Evolutionary conservation across 1,284 basidiomycete species (phyloP).

Genomic region (Austroboletus novae-zelandiae): DNA sequence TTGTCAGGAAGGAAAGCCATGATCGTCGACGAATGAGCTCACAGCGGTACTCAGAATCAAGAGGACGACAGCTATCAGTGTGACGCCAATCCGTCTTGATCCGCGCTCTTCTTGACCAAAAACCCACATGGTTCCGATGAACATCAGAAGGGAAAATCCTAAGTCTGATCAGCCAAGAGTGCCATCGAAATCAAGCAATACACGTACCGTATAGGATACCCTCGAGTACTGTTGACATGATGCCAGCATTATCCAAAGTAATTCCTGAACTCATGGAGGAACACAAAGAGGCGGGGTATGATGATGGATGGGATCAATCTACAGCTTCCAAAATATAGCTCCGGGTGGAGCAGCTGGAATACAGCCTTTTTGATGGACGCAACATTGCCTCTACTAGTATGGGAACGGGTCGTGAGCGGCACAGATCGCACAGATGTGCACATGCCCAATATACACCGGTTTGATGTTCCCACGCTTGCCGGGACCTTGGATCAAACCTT

Average conservation of each 20-base stretch:
- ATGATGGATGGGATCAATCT: no score
- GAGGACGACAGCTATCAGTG: slow-evolving; percentile 4
- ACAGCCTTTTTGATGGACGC: no score
- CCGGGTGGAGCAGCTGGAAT: no score
- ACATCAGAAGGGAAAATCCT: slow-evolving; percentile 19
- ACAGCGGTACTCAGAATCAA: slow-evolving; percentile 4
- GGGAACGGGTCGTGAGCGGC: no score
- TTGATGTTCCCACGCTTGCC: no score
- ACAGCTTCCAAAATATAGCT: no score
- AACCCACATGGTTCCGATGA: slow-evolving; percentile 11
- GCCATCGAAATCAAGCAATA: background rate
- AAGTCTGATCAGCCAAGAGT: background rate
- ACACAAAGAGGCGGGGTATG: no score
- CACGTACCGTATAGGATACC: slow-evolving; percentile 10
- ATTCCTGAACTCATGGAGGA: slow-evolving; percentile 7
- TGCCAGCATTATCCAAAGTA: background rate
- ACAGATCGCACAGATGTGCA: no score
- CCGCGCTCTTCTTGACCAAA: background rate
- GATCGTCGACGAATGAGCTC: background rate
- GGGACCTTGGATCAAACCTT: no score
- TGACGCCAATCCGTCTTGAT: background rate
- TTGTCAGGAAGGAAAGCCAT: background rate
- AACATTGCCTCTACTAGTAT: no score
- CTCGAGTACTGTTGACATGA: slow-evolving; percentile 9
- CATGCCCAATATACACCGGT: no score